Evolutionary conservation across 2,329 filamentous ascomycete genomes (phyloP).

Genomic region (Colletotrichum eremochloae): DNA sequence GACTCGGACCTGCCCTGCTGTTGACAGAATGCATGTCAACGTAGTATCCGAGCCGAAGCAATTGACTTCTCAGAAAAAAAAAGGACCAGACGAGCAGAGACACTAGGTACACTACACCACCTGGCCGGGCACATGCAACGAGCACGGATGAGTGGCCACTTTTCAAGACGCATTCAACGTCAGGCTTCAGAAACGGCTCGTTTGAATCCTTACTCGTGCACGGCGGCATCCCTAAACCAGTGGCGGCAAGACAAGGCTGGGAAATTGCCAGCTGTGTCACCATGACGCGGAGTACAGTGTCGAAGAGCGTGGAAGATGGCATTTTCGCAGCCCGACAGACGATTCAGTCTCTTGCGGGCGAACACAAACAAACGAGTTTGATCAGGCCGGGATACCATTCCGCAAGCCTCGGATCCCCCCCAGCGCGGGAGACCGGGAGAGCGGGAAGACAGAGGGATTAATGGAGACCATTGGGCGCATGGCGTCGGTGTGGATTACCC

Average conservation of each 20-base stretch:
- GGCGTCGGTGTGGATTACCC: constrained; percentile 19
- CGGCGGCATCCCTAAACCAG: constrained; percentile 27
- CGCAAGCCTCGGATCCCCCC: constrained; percentile 30
- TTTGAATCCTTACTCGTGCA: constrained; percentile 34
- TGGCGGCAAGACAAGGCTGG: constrained; percentile 25
- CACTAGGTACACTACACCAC: neutral
- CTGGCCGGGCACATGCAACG: constrained; percentile 10
- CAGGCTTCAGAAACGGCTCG: constrained; percentile 19
- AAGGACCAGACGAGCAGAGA: neutral
- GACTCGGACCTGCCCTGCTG: neutral
- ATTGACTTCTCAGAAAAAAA: constrained; percentile 14
- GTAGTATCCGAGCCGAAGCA: constrained; percentile 17
- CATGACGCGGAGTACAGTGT: neutral
- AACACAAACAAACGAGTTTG: neutral
- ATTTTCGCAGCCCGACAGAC: neutral
- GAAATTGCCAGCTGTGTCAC: constrained; percentile 20
- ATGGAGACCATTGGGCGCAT: constrained; percentile 22
- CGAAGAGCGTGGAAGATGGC: neutral
- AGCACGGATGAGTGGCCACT: constrained; percentile 23
- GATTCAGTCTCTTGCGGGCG: neutral
- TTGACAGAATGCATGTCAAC: constrained; percentile 9
- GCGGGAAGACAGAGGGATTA: constrained; percentile 25
- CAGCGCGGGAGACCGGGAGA: constrained; percentile 36
- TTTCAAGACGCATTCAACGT: constrained; percentile 6
- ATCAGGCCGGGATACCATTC: constrained; percentile 20